Evolutionary conservation across 2,329 filamentous ascomycete species (phyloP), one percentile per base, ranked within the genome.

Genomic region (Penicillium expansum): DNA sequence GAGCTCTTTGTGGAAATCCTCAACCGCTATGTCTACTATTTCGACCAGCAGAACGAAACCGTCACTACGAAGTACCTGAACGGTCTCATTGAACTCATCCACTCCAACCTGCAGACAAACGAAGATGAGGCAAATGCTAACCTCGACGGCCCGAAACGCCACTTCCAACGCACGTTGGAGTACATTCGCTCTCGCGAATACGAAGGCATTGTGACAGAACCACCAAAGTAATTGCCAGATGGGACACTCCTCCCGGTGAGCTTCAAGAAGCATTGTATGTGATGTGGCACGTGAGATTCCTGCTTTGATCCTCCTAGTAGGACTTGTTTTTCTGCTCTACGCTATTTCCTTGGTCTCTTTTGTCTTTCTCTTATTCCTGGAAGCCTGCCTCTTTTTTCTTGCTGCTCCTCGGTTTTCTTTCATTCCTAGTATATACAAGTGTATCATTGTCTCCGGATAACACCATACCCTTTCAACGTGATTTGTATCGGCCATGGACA

Each of bases 1-100:
- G 95, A 99, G 77, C 83, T 99, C 48, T 99, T 99, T 76, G 93
- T 99, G 56, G 94, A 99, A 78, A 99, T 99, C 62, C 80, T 99
- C 55, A 97, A 99, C 75, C 87, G 94, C 75, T 99, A 99, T 73
- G 92, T 97, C 52, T 99, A 99, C 76, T 99, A 97, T 79, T 99
- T 97, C 78, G 94, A 99, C 75, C 93, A 99, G 75, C 91, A 96
- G 72, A 99, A 99, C 76, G 94, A 99, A 77, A 92, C 92, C 64
- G 94, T 99, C 38, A 99, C 94, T 5, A 97, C 89, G 3, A 97
- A 97, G 77, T 99, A 97, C 74, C 84, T 99, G 61, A 99, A 99
- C 71, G 94, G 94, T 4, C 85, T 99, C 49, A 97, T 99, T 70
- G 94, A 99, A 77, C 85, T 99, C 62, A 97, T 99, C 70, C 92